phyloP scores from a whole-genome alignment of 768 basidiomycete genomes.

The Rhizopogon sp. region DNA sequence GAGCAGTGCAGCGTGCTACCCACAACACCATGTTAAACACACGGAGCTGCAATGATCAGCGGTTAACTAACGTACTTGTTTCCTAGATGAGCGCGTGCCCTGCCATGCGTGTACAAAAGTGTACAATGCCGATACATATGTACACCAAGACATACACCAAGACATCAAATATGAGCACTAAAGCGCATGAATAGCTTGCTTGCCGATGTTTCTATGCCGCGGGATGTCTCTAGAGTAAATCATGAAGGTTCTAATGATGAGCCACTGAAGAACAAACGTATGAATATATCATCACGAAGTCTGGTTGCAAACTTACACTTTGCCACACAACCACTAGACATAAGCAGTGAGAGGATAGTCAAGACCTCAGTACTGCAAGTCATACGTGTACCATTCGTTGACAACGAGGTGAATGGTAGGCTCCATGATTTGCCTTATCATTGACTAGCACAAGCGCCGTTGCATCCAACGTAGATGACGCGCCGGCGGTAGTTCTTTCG shows the following conservation, averaged over 20 bases:
- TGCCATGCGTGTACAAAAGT: conserved; percentile 66
- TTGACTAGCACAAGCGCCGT: conserved; percentile 8
- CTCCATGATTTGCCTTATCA: conserved; percentile 41
- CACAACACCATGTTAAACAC: conserved; percentile 1
- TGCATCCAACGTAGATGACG: conserved; percentile 8
- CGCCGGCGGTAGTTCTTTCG: conserved; percentile 13
- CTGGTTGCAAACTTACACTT: conserved; percentile 48
- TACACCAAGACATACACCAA: no score
- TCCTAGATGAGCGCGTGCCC: conserved; percentile 64
- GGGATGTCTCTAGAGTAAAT: conserved; percentile 67
- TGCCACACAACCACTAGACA: conserved; percentile 77
- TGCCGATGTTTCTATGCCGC: conserved; percentile 62
- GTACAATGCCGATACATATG: conserved; percentile 70
- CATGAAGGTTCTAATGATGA: conserved; percentile 50
- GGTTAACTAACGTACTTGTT: conserved; percentile 50
- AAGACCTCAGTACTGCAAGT: conserved; percentile 88
- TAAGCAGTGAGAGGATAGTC: conserved; percentile 95
- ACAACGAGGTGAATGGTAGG: conserved; percentile 73
- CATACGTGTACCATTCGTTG: conserved; percentile 82
- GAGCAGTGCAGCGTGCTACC: conserved; percentile 50
- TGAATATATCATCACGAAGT: not conserved
- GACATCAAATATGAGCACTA: conserved; percentile 65
- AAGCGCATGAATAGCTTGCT: conserved; percentile 79
- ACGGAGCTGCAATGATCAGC: not conserved
- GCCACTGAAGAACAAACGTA: conserved; percentile 32